Evolutionary conservation across 179 eudicot species (phyloP), one percentile per base, ranked within the genome.

Genomic region (Spinacia oleracea): DNA sequence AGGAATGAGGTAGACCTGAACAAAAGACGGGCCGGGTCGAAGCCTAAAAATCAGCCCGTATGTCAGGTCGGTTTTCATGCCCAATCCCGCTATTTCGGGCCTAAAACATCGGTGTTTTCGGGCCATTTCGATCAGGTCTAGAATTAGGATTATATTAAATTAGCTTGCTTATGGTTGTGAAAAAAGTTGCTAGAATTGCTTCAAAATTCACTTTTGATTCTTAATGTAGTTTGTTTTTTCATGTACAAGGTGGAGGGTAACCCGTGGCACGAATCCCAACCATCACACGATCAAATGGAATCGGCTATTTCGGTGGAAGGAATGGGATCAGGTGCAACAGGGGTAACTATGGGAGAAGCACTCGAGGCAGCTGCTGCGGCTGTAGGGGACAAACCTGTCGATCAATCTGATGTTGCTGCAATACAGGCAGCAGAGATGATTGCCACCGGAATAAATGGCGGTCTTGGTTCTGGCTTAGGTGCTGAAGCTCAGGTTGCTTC

Each of bases 401-500:
- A 89, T 31, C 76, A 64, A 42, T 82, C 89, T 16, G 95, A 91
- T 32, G 95, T 92, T 0, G 88, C 95, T 2, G 92, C 97, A 1
- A 91, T 91, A n/a, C 89, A 85, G 53, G 90, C 85, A 0, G 93
- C 97, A 1, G 97, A 92, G 83, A 75, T 81, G 70, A 81, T 89
- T 63, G 92, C 97, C 29, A 86, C 88, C 0, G 86, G 90, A 9
- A 23, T 18, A 0, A 60, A 16, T 32, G 51, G 66, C 14, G 76
- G 70, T 8, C 50, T 78, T 6, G 86, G 90, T 0, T 79, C 86
- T 23, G 92, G 95, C 2, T 18, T 92, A 5, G 93, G 86, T 1
- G 88, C 95, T 1, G 73, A 82, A 23, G 97, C 97, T 16, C 92
- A 88, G 73, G 81, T 89, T 9, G 92, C 92, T 1, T 95, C 95